Evolutionary conservation across 2,329 filamentous ascomycete genomes (phyloP).

Genomic region (Alternaria arbusti): DNA sequence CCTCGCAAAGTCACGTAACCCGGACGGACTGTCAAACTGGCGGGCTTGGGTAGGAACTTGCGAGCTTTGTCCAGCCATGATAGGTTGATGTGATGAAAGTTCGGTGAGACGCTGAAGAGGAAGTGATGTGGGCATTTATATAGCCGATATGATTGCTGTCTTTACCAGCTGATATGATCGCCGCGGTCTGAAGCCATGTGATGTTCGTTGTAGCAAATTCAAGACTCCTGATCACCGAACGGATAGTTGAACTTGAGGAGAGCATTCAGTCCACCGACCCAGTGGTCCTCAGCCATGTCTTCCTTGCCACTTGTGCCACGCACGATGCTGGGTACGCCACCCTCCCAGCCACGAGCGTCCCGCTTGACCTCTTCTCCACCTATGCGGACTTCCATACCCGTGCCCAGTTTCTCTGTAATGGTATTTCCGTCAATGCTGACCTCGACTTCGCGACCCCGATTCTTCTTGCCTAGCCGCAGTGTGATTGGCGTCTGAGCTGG

Average conservation of each 20-base stretch:
- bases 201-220: neutral
- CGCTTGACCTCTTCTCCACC: conserved; percentile 76
- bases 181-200: neutral
- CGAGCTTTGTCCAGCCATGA: neutral
- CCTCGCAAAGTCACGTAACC: too few relatives aligned
- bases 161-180: neutral
- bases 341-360: conserved; percentile 62
- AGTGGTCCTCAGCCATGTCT: conserved; percentile 77
- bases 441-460: conserved; percentile 57
- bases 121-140: neutral
- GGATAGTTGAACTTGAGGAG: conserved; percentile 97
- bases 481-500: conserved; percentile 85
- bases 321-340: conserved; percentile 92
- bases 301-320: conserved; percentile 56
- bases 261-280: conserved; percentile 94
- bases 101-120: neutral
- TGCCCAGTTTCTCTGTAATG: conserved; percentile 51
- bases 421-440: conserved; percentile 58
- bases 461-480: conserved; percentile 74
- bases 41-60: neutral
- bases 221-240: conserved; percentile 68
- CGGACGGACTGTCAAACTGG: neutral
- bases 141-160: neutral
- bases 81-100: neutral
- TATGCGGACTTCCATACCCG: conserved; percentile 77